Evolutionary conservation across 768 basidiomycete species (phyloP), one percentile per base, ranked within the genome.

Genomic region (Saitozyma sp.): DNA sequence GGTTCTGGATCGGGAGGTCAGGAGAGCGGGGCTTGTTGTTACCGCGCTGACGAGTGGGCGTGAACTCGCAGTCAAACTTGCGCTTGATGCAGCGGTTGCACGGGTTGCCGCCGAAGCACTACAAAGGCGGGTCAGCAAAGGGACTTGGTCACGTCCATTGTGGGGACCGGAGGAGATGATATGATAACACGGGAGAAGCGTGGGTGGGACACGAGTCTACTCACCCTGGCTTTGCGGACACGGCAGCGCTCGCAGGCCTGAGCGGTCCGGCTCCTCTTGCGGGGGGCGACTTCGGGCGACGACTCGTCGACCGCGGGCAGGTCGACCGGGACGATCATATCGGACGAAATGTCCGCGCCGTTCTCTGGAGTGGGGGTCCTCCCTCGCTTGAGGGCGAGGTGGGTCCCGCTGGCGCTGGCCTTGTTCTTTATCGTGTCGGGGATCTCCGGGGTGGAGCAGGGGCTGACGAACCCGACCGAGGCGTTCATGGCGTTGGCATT

Each of bases 161-260:
- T 38, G 13, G 7, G 7, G 10, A 56, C 5, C 29, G 29, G 29
- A 29, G 29, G 29, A 29, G 29, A 29, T 29, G 10, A 52, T n/a
- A 55, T 55, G 38, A 55, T 8, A 55, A 37, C 20, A 37, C 29
- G 39, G 54, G 38, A 29, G 17, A 8, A 19, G 20, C 38, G 17
- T 40, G 38, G 29, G 19, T 38, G 45, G 38, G 52, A 39, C 46
- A 41, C 17, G 29, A 29, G 13, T 54, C n/a, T 20, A 66, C 69
- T 76, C 56, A 78, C 77, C 63, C 67, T 75, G 2, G 78, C 78
- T 65, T 79, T 79, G n/a, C 78, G 49, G 6, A 68, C 60, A 39
- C 78, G 56, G 61, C 78, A 79, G 50, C 71, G 72, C 60, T 79
- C 78, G 54, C 78, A 79, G 14, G 78, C 78, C 64, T 79, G 78